Evolutionary conservation across 23 red algal genomes (phyloP), one percentile per base, ranked within the genome.

Genomic region (Chondrus crispus): DNA sequence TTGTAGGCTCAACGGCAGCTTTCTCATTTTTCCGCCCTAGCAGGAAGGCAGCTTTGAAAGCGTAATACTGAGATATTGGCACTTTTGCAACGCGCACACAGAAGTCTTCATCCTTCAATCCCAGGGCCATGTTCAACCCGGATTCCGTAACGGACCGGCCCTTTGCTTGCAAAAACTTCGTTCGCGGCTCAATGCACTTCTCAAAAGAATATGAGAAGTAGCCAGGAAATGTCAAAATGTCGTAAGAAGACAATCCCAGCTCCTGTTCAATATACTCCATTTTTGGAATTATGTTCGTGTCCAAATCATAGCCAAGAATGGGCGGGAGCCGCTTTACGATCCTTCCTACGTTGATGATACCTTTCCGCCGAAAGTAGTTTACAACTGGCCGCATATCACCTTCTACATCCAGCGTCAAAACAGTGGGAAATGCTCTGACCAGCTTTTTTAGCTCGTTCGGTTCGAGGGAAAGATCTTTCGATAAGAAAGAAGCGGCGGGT

Each of bases 151-250:
- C 46, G 4, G 81, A 76, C 10, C 14, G 12, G 41, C 95, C 91
- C 28, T 30, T 50, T 57, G 55, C 54, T 18, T 49, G 51, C 22
- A 91, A 54, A 91, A 93, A 98, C 22, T 68, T 51, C 18, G 88
- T 84, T 43, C 95, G 85, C 26, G 95, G 95, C 54, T 54, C 68
- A 12, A 98, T 93, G 39, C 83, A 57, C 32, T 51, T 68, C 41
- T 69, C 76, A 16, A 93, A 63, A 36, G 74, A 81, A 76, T 94
- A 98, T 2, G 95, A 93, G 47, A 98, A 93, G 41, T 77, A 74
- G 13, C 64, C 89, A 18, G 95, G 95, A 81, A 98, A 98, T 26
- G 62, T 30, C 14, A 91, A 53, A 62, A 98, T 54, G 30, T 89
- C 91, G 62, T 84, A 50, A 50, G 64, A 39, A 46, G 88, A n/a